Evolutionary conservation across 495 filamentous ascomycete species (phyloP).

Genomic region (Penicillium steckii): DNA sequence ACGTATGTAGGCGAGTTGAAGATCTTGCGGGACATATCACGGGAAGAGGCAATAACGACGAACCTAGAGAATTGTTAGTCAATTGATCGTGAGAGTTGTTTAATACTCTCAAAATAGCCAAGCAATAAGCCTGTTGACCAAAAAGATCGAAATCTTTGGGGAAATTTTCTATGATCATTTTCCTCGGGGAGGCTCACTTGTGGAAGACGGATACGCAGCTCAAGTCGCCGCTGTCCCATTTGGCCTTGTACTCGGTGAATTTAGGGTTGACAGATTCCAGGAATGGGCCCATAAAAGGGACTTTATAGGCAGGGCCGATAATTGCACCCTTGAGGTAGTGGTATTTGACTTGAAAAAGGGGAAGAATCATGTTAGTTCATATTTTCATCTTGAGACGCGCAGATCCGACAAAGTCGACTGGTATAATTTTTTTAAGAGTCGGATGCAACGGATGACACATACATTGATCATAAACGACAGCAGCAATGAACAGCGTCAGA

Average conservation of each 20-base stretch:
- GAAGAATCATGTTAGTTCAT: constrained; percentile 4
- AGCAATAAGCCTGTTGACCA: neutral
- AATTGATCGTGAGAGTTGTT: neutral
- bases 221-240: constrained; percentile 87
- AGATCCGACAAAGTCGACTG: neutral
- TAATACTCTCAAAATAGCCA: neutral
- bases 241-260: constrained; percentile 83
- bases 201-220: constrained; percentile 99
- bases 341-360: constrained; percentile 66
- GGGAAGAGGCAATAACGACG: constrained; percentile 93
- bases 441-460: constrained; percentile 27
- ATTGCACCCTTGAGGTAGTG: constrained; percentile 84
- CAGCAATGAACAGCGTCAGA: constrained; percentile 63
- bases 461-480: constrained; percentile 87
- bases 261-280: constrained; percentile 88
- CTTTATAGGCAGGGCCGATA: constrained; percentile 76
- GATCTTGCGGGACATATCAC: constrained; percentile 94
- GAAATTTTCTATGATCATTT: too few relatives aligned
- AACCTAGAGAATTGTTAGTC: constrained; percentile 58
- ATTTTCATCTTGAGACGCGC: neutral
- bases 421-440: neutral
- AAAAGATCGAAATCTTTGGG: too few relatives aligned
- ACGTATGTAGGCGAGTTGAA: constrained; percentile 93
- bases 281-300: constrained; percentile 96
- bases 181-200: constrained; percentile 67